These are phyloP conservation scores for Albugo candida DNA, from an alignment of 352 stramenopile genomes.

Conservation along the genomic window DNA sequence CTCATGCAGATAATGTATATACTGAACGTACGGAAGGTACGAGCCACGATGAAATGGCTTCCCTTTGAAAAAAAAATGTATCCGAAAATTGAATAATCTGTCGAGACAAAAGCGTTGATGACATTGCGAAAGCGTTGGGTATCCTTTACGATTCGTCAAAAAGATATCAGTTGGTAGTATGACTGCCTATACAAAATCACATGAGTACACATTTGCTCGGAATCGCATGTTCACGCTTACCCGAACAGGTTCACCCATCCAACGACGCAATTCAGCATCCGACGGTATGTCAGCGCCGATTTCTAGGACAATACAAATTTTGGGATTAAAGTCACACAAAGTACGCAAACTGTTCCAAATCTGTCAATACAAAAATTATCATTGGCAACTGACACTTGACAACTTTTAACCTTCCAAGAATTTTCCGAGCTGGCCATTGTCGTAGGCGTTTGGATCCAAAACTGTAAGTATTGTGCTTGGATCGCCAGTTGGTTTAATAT, in stretches of 20 bases:
- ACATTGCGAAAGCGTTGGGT: conserved; percentile 83
- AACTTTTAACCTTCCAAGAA: conserved; percentile 14
- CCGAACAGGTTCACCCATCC: conserved; percentile 72
- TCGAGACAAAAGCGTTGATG: conserved; percentile 75
- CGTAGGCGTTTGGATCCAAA: conserved; percentile 77
- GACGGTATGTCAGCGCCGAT: conserved; percentile 62
- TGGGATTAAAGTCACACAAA: conserved; percentile 68
- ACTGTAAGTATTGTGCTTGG: conserved; percentile 62
- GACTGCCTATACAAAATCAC: conserved; percentile 23
- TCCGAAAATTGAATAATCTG: conserved; percentile 44
- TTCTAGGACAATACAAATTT: conserved; percentile 70
- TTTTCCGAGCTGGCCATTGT: conserved; percentile 10
- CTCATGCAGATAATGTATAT: conserved; percentile 84
- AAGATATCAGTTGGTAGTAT: conserved; percentile 85
- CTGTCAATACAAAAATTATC: conserved; percentile 11
- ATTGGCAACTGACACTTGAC: conserved; percentile 24
- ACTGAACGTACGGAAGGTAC: conserved; percentile 83
- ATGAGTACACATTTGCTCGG: background rate
- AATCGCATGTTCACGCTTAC: conserved; percentile 7
- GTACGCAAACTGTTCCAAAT: conserved; percentile 66
- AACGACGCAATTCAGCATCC: conserved; percentile 48
- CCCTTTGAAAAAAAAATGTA: conserved; percentile 77
- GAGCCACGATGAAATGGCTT: conserved; percentile 44
- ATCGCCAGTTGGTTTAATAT: conserved; percentile 59
- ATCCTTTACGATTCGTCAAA: conserved; percentile 91